Base-by-base conservation (phyloP, 129 eudicot species). In the Saussurea involucrata region DNA sequence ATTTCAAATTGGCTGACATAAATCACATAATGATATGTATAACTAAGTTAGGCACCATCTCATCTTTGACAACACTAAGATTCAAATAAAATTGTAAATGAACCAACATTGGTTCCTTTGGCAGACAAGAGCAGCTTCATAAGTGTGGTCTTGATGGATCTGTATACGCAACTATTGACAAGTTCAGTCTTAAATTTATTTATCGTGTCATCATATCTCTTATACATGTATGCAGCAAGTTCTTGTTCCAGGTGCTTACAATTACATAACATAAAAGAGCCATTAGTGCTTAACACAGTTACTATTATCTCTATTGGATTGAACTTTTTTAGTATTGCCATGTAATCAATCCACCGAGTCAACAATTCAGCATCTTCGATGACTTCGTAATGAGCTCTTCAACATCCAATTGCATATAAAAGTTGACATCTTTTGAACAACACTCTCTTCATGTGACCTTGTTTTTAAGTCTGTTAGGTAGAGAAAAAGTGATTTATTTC, bases 121-220 rank as follows among this genome's bases (percentile, higher is more conserved):
- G 64, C 91, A 92, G 97, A 22, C 83, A 90, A 82, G 93, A 90
- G 76, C 93, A 92, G 77, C 87, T 92, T 68, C 76, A 76, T 31
- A 92, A 92, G 89, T 87, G 87, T 77, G 97, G 97, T 64, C 97
- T 92, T 84, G 93, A 90, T 81, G 97, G 93, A 31, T 90, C 95
- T 61, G 29, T 76, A 63, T 92, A 87, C 66, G 96, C 92, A 60
- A 82, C 94, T 71, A 85, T 79, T 63, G 96, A 90, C 57, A 92
- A 92, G 90, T 90, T 90, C 61, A 57, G 40, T 81, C 49, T 67
- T 53, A 37, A 37, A 77, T 63, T 55, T 68, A 8, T 40, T 24
- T 32, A 61, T 15, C 73, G 29, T 37, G 66, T 72, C 36, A 66
- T 24, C 53, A 42, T 42, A 0, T 42, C 53, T 42, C 53, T 42